Evolutionary conservation across 176 grass and related monocot species (phyloP).

Genomic region (Luzula sylvatica): DNA sequence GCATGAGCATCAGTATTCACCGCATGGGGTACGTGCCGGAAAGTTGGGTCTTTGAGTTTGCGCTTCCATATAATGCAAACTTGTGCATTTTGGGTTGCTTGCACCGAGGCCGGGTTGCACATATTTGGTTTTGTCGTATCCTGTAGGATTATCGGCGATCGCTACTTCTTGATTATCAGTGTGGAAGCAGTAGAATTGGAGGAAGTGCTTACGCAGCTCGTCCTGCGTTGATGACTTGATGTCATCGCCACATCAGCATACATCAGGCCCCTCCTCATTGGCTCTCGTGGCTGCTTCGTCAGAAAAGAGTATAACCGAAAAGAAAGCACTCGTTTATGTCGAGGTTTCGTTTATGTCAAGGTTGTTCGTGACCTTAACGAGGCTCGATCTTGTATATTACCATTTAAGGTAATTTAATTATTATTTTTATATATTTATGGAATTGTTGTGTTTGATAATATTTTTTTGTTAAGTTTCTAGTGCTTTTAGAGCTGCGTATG

Average conservation of each 20-base stretch:
- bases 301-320: conserved; percentile 86
- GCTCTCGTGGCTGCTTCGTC: conserved; percentile 56
- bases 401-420: conserved; percentile 47
- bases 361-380: conserved; percentile 69
- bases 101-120: too few relatives aligned
- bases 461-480: conserved; percentile 65
- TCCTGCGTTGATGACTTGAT: conserved; percentile 30
- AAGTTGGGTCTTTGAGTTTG: too few relatives aligned
- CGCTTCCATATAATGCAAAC: too few relatives aligned
- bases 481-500: conserved; percentile 67
- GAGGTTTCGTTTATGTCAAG: too few relatives aligned
- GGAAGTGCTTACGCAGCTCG: conserved; percentile 30
- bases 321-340: conserved; percentile 84
- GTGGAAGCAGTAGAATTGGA: conserved; percentile 43
- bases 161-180: too few relatives aligned
- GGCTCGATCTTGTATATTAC: conserved; percentile 60
- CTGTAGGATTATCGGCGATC: too few relatives aligned
- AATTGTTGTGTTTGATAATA: conserved; percentile 1
- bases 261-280: conserved; percentile 29
- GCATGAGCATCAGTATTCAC: too few relatives aligned
- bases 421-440: too few relatives aligned
- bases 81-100: too few relatives aligned
- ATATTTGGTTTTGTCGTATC: too few relatives aligned
- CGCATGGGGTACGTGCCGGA: too few relatives aligned
- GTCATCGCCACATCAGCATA: conserved; percentile 42